A percentile compares a stretch with the other conserved stretches of the same genome.
phyloP scores from a whole-genome alignment of 192 early-diverging fungal genomes.

The Umbelopsis sp. region DNA sequence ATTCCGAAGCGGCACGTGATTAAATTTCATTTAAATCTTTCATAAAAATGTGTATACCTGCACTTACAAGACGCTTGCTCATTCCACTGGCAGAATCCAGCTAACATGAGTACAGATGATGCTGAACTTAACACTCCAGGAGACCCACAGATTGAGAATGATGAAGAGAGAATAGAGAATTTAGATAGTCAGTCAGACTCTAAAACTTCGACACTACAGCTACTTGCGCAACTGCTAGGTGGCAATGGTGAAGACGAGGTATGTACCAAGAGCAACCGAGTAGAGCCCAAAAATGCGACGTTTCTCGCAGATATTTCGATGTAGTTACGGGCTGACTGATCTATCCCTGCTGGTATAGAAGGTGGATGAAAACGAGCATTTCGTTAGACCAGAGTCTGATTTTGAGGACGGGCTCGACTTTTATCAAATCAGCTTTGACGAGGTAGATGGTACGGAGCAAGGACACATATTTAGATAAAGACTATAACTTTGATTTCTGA shows the following conservation, averaged over 20 bases:
- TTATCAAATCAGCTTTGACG: conserved; percentile 55
- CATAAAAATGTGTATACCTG: too few relatives aligned
- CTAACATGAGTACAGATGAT: conserved; percentile 12
- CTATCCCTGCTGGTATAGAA: background rate
- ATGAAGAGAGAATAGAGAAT: background rate
- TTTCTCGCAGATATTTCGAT: too few relatives aligned
- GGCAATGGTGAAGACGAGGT: too few relatives aligned
- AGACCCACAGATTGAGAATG: background rate
- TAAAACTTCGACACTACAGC: background rate
- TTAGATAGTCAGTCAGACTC: background rate
- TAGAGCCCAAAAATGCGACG: too few relatives aligned
- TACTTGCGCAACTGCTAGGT: too few relatives aligned
- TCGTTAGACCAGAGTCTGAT: conserved; percentile 1
- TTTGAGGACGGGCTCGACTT: conserved; percentile 36
- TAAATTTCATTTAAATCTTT: too few relatives aligned
- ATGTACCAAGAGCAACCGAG: too few relatives aligned
- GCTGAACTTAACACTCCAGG: background rate
- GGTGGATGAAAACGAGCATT: background rate
- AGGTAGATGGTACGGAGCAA: conserved; percentile 53
- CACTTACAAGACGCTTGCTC: too few relatives aligned
- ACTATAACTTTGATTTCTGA: background rate
- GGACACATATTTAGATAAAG: background rate
- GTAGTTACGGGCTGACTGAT: background rate
- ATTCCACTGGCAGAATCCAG: too few relatives aligned
- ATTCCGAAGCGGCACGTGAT: conserved; percentile 5